These are phyloP conservation scores for Aspergillus viridinutans DNA, from an alignment of 2,329 filamentous ascomycete species.

Conservation along the genomic window DNA sequence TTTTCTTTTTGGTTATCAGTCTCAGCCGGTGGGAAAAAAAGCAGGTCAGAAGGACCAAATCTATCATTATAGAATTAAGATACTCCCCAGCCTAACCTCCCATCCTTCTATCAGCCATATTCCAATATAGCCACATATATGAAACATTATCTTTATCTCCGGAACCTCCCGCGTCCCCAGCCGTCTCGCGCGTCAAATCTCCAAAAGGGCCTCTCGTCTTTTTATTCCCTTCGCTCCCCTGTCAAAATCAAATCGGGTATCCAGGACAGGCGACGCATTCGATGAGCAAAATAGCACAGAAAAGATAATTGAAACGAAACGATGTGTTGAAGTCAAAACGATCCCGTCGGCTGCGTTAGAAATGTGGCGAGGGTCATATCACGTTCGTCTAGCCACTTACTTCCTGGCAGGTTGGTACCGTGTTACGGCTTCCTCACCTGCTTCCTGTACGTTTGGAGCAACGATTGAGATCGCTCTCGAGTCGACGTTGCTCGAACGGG, in stretches of 20 bases:
- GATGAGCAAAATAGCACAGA: not conserved
- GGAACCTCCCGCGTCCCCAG: not conserved
- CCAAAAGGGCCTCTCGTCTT: not conserved
- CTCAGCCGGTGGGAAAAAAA: not conserved
- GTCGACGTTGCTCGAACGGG: not conserved
- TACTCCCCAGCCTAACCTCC: not conserved
- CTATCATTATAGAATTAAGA: not conserved
- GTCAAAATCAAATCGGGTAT: slow-evolving; percentile 31
- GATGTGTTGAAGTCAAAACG: slow-evolving; percentile 18
- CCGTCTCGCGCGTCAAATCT: not conserved
- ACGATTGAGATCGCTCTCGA: not conserved
- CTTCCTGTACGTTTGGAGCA: not conserved
- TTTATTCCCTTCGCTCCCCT: not conserved
- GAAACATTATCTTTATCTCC: not conserved
- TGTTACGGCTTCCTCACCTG: not conserved
- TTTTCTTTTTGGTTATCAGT: not conserved
- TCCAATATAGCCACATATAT: not conserved
- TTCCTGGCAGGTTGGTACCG: slow-evolving; percentile 20
- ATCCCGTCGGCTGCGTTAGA: not conserved
- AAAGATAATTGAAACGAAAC: slow-evolving; percentile 4
- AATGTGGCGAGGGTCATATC: slow-evolving; percentile 4
- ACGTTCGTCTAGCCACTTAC: slow-evolving; percentile 4
- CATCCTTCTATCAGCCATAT: not conserved
- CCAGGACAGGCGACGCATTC: slow-evolving; percentile 16
- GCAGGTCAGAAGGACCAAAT: not conserved